phyloP scores from a whole-genome alignment of 2,329 filamentous ascomycete genomes.

The Cladosporium colombiae region DNA sequence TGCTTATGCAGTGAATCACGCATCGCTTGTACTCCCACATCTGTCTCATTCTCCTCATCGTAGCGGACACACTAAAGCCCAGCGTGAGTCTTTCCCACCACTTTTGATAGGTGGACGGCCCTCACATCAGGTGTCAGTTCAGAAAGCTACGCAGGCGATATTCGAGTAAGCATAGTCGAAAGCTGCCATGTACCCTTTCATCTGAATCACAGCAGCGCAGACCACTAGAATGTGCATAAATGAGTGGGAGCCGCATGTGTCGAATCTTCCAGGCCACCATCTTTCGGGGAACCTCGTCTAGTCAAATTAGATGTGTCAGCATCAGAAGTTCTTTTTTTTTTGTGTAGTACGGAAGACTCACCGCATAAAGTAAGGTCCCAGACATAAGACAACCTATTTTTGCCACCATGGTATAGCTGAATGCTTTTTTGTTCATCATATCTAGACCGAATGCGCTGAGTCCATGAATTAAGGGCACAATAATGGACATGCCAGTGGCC shows the following conservation, averaged over 20 bases:
- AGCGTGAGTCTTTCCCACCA: too few species aligned
- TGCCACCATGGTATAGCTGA: background rate
- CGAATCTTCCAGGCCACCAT: background rate
- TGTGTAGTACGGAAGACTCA: too few species aligned
- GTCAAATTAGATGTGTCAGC: too few species aligned
- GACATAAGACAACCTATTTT: background rate
- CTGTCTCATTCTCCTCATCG: too few species aligned
- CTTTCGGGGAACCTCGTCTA: constrained; percentile 2
- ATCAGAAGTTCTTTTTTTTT: too few species aligned
- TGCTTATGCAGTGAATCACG: too few species aligned
- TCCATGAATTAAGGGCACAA: constrained; percentile 32
- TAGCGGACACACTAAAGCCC: too few species aligned
- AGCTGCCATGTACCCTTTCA: background rate
- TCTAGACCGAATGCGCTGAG: constrained; percentile 32
- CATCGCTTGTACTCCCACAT: too few species aligned
- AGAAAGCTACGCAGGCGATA: background rate
- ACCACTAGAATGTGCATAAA: constrained; percentile 1
- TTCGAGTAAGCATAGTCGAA: constrained; percentile 1
- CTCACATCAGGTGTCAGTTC: too few species aligned
- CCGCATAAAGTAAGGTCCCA: background rate
- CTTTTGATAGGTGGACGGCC: too few species aligned
- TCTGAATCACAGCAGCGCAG: background rate
- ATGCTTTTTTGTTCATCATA: constrained; percentile 28
- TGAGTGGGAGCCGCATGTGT: background rate
- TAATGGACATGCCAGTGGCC: constrained; percentile 9